Evolutionary conservation across 176 grass and related monocot species (phyloP), one percentile per base, ranked within the genome.

Genomic region (Eleusine indica): DNA sequence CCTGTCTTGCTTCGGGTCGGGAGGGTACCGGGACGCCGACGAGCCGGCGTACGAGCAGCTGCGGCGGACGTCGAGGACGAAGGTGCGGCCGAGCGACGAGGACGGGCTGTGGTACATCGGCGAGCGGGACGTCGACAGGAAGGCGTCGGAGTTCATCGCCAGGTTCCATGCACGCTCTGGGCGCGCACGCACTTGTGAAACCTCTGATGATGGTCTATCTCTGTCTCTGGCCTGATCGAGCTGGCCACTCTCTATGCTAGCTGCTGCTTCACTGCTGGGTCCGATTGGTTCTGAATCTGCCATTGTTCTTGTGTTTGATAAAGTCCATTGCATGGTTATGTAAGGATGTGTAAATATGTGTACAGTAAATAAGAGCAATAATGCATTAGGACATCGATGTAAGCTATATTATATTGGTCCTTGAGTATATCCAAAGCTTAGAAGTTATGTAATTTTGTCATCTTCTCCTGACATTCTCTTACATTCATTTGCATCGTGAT

Each of bases 61-160:
- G 58, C 74, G 81, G 54, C 86, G n/a, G 69, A 6, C 88, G 80
- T 81, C 81, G 21, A 91, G 60, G 29, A 35, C 32, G 32, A 91
- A 85, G 84, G 85, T 97, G 52, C 65, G 90, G 76, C 92, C 94
- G 44, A 94, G 92, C 86, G 94, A 97, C 65, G 81, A 94, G 67
- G 92, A 97, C 58, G 63, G 87, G 65, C 70, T 84, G 10, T 43
- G 80, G 66, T 94, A 90, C 72, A 75, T 94, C 35, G 87, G 92
- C 5, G 90, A 97, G 81, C 80, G 69, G 15, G 88, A 94, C 84
- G 90, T 97, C 42, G 92, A 97, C 86, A 52, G 21, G 84, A 87
- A 90, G 84, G 89, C 89, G 32, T 47, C 80, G 9, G 84, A 73
- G 75, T 90, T 38, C 89, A 90, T 90, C 37, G 75, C 75, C 70